Evolutionary conservation across 2,329 filamentous ascomycete species (phyloP).

Genomic region (Catunica adiposa): DNA sequence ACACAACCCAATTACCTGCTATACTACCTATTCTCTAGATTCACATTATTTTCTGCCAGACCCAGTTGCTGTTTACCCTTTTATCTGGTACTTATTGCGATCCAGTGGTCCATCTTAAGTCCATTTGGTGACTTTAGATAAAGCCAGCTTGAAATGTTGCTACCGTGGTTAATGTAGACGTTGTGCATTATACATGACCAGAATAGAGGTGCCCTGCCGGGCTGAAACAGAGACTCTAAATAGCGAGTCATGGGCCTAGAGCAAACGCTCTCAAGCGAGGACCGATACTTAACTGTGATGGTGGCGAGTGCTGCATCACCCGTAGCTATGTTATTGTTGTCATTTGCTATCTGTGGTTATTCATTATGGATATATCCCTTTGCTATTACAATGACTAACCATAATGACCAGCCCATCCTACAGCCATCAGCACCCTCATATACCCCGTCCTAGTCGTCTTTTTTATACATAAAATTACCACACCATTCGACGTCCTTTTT

Average conservation of each 20-base stretch:
- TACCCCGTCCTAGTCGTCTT: background rate
- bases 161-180: too few species aligned
- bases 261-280: background rate
- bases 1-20: background rate
- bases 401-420: background rate
- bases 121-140: background rate
- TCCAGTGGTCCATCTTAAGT: background rate
- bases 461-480: background rate
- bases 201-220: too few species aligned
- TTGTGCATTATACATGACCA: too few species aligned
- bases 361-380: background rate
- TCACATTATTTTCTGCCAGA: background rate
- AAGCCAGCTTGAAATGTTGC: too few species aligned
- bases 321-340: background rate
- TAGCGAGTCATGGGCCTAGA: background rate
- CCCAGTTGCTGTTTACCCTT: background rate
- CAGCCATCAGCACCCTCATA: background rate
- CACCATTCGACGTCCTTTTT: too few species aligned
- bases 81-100: too few species aligned
- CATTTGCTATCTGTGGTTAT: background rate
- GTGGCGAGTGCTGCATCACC: background rate
- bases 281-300: background rate
- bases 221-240: background rate
- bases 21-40: background rate
- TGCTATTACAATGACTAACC: background rate